phyloP scores from a whole-genome alignment of 2,329 filamentous ascomycete species.

The Thermochaetoides dissita region DNA sequence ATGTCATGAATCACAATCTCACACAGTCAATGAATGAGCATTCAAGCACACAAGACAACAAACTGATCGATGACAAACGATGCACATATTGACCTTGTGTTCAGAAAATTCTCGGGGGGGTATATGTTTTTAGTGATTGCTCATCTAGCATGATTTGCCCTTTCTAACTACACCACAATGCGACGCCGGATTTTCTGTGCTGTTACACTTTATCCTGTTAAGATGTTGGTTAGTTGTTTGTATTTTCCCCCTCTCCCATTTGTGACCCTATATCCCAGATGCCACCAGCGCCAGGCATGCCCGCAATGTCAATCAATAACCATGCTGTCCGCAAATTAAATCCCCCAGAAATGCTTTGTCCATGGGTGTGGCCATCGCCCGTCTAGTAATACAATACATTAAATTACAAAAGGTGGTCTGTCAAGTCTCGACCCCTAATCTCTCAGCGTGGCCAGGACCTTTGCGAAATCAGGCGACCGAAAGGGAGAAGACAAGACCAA shows the following conservation, averaged over 20 bases:
- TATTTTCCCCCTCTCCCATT: not conserved
- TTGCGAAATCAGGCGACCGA: not conserved
- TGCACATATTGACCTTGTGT: not conserved
- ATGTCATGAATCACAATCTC: too few species aligned
- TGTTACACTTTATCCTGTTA: constrained; percentile 2
- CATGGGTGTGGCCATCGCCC: too few species aligned
- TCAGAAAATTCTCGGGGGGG: not conserved
- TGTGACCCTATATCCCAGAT: not conserved
- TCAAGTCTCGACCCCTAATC: too few species aligned
- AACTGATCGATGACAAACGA: too few species aligned
- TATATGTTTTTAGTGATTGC: constrained; percentile 4
- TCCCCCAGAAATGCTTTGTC: not conserved
- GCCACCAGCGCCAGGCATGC: not conserved
- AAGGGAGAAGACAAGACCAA: not conserved
- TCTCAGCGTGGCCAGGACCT: too few species aligned
- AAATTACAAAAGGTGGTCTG: constrained; percentile 1
- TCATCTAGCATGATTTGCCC: constrained; percentile 2
- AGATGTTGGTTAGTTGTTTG: not conserved
- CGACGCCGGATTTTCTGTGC: not conserved
- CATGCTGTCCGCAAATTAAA: constrained; percentile 4
- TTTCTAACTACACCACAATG: not conserved
- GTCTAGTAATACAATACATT: constrained; percentile 2
- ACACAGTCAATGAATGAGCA: too few species aligned
- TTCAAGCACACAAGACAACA: too few species aligned
- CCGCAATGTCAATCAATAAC: constrained; percentile 5